These are phyloP conservation scores for Eragrostis curvula DNA, from an alignment of 176 grass and related monocot species.

Conservation along the genomic window DNA sequence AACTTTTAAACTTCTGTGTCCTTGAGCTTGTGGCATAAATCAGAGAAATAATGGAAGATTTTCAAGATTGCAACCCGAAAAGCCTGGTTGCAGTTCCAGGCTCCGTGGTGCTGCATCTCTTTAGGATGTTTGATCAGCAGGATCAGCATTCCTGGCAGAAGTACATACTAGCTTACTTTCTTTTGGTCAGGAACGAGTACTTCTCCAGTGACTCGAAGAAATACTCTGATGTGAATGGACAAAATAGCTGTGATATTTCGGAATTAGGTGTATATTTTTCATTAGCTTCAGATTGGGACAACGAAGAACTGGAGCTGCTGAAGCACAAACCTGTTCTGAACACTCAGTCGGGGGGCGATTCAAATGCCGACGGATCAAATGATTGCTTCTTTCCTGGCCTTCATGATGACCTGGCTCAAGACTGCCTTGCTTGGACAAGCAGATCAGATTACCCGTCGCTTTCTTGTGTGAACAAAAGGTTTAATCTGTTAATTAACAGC, in stretches of 20 bases:
- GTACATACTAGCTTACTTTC: slow-evolving; percentile 61
- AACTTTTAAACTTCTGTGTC: slow-evolving; percentile 19
- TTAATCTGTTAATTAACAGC: slow-evolving; percentile 77
- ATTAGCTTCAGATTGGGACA: slow-evolving; percentile 37
- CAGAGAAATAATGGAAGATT: slow-evolving; percentile 49
- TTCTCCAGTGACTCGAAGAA: slow-evolving; percentile 42
- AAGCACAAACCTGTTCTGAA: slow-evolving; percentile 49
- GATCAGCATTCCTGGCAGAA: slow-evolving; percentile 74
- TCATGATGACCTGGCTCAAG: slow-evolving; percentile 80
- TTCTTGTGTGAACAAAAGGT: slow-evolving; percentile 76
- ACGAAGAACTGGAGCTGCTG: slow-evolving; percentile 53
- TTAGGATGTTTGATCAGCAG: slow-evolving; percentile 58
- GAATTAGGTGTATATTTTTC: slow-evolving; percentile 38
- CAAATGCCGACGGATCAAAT: slow-evolving; percentile 56
- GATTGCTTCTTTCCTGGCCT: slow-evolving; percentile 80
- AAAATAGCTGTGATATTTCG: slow-evolving; percentile 34
- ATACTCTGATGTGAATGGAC: slow-evolving; percentile 36
- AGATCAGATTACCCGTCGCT: slow-evolving; percentile 83
- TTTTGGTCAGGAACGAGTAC: slow-evolving; percentile 64
- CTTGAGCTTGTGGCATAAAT: slow-evolving; percentile 11
- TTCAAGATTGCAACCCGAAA: slow-evolving; percentile 61
- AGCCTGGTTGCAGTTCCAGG: slow-evolving; percentile 61
- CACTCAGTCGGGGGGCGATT: slow-evolving; percentile 46
- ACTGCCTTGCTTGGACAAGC: slow-evolving; percentile 79
- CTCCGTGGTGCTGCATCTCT: slow-evolving; percentile 58